Conservation (phyloP, 2,329 filamentous ascomycete species). For the Fusarium sp. region DNA sequence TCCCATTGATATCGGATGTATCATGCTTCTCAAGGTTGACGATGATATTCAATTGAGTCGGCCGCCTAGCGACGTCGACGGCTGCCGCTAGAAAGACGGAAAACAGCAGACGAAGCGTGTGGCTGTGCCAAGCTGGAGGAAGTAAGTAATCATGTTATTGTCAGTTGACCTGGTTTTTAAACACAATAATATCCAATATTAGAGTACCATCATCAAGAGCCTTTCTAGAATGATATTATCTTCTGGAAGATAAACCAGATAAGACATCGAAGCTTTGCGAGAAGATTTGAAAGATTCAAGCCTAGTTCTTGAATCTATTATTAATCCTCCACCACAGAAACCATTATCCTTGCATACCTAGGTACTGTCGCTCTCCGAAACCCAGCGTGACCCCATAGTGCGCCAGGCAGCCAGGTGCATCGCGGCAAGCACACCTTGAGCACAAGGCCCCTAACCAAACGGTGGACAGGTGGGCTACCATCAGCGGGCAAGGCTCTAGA, state of each 20-base stretch:
- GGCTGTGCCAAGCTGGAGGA: constrained; percentile 27
- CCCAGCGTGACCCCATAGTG: constrained; percentile 14
- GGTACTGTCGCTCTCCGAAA: constrained; percentile 2
- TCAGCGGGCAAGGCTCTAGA: constrained; percentile 11
- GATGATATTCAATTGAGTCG: constrained; percentile 10
- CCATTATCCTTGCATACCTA: constrained; percentile 23
- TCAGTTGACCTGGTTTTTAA: not conserved
- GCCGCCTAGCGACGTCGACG: constrained; percentile 13
- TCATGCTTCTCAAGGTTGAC: constrained; percentile 4
- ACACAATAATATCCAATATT: not conserved
- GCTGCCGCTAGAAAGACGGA: constrained; percentile 19
- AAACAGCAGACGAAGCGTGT: constrained; percentile 30
- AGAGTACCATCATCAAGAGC: not conserved
- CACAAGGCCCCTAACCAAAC: not conserved
- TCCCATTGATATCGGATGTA: not conserved
- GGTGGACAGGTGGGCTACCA: constrained; percentile 6
- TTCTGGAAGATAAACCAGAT: not conserved
- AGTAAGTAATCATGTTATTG: not conserved
- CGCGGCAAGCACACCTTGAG: constrained; percentile 34
- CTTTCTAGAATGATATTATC: not conserved
- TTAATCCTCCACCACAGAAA: constrained; percentile 16
- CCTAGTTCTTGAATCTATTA: constrained; percentile 2
- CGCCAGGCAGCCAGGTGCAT: constrained; percentile 46
- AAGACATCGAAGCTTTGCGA: not conserved
- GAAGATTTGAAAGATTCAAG: not conserved